Percentiles rank a stretch among this genome's conserved stretches.
phyloP scores from a whole-genome alignment of 2,329 filamentous ascomycete genomes.

The Pseudopyrenochaeta lycopersici region DNA sequence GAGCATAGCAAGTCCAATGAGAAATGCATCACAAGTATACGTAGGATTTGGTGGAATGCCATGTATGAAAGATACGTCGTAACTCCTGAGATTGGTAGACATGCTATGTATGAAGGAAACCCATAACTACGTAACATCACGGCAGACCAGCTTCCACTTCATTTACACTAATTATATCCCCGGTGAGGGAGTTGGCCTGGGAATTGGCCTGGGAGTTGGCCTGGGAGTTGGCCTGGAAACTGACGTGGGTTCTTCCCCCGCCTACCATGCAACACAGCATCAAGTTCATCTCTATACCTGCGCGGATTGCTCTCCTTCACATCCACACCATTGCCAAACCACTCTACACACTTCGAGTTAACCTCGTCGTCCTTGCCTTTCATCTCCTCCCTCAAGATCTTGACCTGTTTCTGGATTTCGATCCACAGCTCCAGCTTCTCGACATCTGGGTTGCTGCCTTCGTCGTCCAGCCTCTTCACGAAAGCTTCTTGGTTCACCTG shows the following conservation, averaged over 20 bases:
- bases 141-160: no score
- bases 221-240: neutral
- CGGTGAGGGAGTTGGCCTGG: no score
- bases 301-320: neutral
- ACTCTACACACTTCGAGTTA: neutral
- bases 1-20: no score
- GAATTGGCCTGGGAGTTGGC: no score
- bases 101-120: no score
- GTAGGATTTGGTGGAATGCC: no score
- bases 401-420: conserved; percentile 54
- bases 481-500: conserved; percentile 6
- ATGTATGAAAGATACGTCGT: no score
- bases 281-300: conserved; percentile 31
- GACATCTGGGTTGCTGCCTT: conserved; percentile 35
- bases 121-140: no score
- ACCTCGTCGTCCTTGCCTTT: conserved; percentile 25
- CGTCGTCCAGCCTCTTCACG: conserved; percentile 6
- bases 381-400: conserved; percentile 54
- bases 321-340: neutral
- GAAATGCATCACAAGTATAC: no score
- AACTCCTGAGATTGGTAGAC: no score
- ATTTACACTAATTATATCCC: no score
- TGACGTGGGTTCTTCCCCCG: neutral
- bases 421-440: conserved; percentile 52
- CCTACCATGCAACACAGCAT: conserved; percentile 29